phyloP scores from a whole-genome alignment of 176 grass and related monocot genomes.

The Otatea glauca region DNA sequence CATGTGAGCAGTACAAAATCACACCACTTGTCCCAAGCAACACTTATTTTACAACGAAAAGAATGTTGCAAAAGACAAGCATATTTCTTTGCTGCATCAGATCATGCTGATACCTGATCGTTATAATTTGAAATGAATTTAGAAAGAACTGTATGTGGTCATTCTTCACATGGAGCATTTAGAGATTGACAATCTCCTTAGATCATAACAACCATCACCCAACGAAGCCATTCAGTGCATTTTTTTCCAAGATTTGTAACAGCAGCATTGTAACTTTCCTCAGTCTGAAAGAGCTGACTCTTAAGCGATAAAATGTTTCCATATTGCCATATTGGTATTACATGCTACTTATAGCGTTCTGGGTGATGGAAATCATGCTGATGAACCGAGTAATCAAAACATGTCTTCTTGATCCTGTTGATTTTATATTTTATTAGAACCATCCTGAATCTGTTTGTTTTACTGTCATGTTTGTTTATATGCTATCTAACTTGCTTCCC shows the following conservation, averaged over 20 bases:
- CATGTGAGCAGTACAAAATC: not conserved
- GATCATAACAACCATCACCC: not conserved
- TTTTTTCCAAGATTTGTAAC: not conserved
- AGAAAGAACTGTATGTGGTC: not conserved
- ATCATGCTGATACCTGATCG: slow-evolving; percentile 1
- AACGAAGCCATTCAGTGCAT: not conserved
- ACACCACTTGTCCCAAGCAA: not conserved
- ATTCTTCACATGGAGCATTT: not conserved
- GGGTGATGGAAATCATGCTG: slow-evolving; percentile 13
- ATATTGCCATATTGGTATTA: not conserved
- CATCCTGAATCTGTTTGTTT: not conserved
- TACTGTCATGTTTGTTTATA: not conserved
- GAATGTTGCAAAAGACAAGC: not conserved
- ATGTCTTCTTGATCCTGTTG: not conserved
- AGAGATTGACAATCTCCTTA: not conserved
- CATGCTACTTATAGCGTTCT: not conserved
- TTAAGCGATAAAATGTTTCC: not conserved
- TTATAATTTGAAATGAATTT: not conserved
- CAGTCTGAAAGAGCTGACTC: not conserved
- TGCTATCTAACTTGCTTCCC: not conserved
- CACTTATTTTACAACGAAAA: not conserved
- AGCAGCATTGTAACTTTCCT: not conserved
- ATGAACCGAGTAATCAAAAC: not conserved
- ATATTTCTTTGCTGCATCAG: not conserved
- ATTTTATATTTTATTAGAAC: not conserved